Base-by-base conservation (phyloP, 805 yeast species). In the Wickerhamiella cacticola region DNA sequence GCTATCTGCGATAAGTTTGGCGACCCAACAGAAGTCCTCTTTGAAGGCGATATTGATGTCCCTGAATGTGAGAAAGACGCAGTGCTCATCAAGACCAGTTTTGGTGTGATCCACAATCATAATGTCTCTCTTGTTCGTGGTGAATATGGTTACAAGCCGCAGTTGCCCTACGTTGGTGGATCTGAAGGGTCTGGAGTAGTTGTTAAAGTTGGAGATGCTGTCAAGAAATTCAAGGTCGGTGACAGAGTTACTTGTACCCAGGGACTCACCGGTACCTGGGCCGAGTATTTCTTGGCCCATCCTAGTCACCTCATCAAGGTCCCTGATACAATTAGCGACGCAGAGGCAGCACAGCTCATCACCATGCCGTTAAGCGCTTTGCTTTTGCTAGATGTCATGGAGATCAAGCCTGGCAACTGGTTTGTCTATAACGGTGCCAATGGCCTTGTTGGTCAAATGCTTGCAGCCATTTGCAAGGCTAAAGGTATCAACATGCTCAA, bases 231-330 rank as follows among this genome's bases (percentile, higher is more conserved):
- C 29, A 28, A 26, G 18, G 43, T 45, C 16, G 48, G 48, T 16
- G 39, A 36, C 18, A 21, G 48, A 10, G 43, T 45, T 34, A 92
- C 92, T 66, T 28, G 36, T 22, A 28, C 38, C n/a, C 29, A 33
- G 24, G 24, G 43, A 3, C 26, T 24, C n/a, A 38, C 39, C 8
- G 48, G 48, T 7, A 45, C 48, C 22, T 45, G 48, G 48, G 48
- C 48, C 22, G 48, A 45, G 24, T 45, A 45, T 41, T 45, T 45
- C 29, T 5, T 38, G 33, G 43, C 43, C 15, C 3, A 23, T 9
- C 26, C 48, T 3, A n/a, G 26, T 5, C 21, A 22, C 5, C 24
- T 36, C 19, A 18, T 38, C 33, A 31, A 31, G 18, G 31, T 45
- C 8, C 41, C 39, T 21, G 38, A 21, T 15, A 3, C 26, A 3